These are phyloP conservation scores for Termitomyces sp. DNA, from an alignment of 768 basidiomycete genomes.

Conservation along the genomic window DNA sequence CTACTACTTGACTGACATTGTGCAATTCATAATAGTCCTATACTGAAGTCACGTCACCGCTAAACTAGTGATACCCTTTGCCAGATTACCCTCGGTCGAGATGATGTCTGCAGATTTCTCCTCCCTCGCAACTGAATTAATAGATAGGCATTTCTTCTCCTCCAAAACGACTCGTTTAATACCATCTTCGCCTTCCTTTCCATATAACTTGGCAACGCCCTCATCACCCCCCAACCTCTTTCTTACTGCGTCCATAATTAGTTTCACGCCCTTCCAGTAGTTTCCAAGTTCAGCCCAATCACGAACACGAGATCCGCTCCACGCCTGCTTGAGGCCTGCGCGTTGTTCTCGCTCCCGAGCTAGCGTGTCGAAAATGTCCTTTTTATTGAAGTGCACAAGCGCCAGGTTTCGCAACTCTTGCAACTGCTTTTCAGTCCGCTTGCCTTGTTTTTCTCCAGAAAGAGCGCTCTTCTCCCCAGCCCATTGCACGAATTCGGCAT, in stretches of 20 bases:
- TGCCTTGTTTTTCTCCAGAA: constrained; percentile 4
- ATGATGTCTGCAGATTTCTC: too few relatives aligned
- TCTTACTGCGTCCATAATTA: constrained; percentile 43
- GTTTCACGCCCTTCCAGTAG: constrained; percentile 41
- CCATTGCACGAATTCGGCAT: constrained; percentile 52
- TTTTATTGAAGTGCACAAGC: constrained; percentile 45
- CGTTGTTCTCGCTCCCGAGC: constrained; percentile 21
- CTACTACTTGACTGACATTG: not conserved
- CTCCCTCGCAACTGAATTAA: not conserved
- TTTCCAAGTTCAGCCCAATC: constrained; percentile 46
- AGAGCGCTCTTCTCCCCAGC: constrained; percentile 21
- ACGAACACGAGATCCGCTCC: constrained; percentile 45
- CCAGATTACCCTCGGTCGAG: not conserved
- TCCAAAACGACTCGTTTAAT: constrained; percentile 2
- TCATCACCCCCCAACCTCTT: constrained; percentile 41
- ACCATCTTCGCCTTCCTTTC: constrained; percentile 13
- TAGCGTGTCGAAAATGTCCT: constrained; percentile 37
- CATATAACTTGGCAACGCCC: constrained; percentile 32
- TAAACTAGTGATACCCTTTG: not conserved
- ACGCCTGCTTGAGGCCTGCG: constrained; percentile 34
- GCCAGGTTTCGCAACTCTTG: constrained; percentile 35
- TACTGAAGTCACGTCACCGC: not conserved
- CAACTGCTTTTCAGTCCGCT: constrained; percentile 7
- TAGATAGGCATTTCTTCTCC: not conserved
- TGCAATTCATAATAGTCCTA: not conserved